Evolutionary conservation across 306 rosid genomes (phyloP).

Genomic region (Senna siamea): DNA sequence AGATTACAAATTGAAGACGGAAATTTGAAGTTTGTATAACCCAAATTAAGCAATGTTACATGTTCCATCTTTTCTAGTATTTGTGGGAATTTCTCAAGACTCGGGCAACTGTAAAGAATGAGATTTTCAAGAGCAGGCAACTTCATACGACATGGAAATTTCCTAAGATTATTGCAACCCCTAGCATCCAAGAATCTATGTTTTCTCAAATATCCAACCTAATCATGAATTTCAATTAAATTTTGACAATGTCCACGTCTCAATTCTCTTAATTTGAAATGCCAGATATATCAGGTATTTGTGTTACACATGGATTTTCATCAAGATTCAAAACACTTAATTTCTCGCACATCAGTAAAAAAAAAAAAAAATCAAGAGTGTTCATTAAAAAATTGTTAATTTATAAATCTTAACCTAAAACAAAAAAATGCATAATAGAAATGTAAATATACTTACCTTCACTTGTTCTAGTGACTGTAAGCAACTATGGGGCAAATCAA

Average conservation of each 20-base stretch:
- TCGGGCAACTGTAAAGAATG: not conserved
- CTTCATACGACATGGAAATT: not conserved
- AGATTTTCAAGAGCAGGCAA: slow-evolving; percentile 16
- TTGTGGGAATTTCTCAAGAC: not conserved
- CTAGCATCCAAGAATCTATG: not conserved
- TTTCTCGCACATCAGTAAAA: not conserved
- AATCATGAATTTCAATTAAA: slow-evolving; percentile 19
- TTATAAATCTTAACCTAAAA: too few species aligned
- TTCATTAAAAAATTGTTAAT: too few species aligned
- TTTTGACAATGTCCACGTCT: not conserved
- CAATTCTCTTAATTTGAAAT: slow-evolving; percentile 10
- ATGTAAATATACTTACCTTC: not conserved
- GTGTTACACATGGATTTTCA: not conserved
- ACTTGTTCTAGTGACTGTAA: not conserved
- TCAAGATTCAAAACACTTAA: not conserved
- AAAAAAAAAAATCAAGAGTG: too few species aligned
- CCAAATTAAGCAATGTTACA: not conserved
- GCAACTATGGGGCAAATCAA: not conserved
- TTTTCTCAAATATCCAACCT: slow-evolving; percentile 14
- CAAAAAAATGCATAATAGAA: not conserved
- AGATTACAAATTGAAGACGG: not conserved
- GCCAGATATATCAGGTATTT: not conserved
- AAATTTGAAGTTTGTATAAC: not conserved
- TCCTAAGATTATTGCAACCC: not conserved
- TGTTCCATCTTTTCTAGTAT: slow-evolving; percentile 23